Percentiles rank a stretch among this genome's conserved stretches.
phyloP scores from a whole-genome alignment of 441 rosid species.

The Bocquillonia castaneifolia region DNA sequence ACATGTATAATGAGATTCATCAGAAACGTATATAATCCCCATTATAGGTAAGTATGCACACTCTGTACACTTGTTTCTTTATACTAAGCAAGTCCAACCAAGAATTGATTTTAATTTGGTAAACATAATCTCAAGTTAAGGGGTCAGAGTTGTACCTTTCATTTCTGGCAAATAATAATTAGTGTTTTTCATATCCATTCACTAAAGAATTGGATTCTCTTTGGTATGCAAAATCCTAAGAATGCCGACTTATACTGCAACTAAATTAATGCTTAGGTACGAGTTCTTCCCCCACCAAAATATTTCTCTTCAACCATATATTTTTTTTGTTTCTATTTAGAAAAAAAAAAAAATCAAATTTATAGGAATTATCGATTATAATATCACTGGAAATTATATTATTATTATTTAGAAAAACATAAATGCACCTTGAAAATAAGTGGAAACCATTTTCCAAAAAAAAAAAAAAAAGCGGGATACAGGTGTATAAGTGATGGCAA shows the following conservation, averaged over 20 bases:
- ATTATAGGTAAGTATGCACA: neutral
- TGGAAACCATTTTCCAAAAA: too few relatives aligned
- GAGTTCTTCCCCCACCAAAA: neutral
- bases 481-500: neutral
- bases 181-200: neutral
- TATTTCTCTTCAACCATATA: too few relatives aligned
- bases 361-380: too few relatives aligned
- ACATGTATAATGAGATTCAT: too few relatives aligned
- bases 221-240: neutral
- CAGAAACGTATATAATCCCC: too few relatives aligned
- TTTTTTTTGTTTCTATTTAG: too few relatives aligned
- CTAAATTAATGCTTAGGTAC: neutral
- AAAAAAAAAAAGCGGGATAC: too few relatives aligned
- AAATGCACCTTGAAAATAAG: neutral
- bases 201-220: constrained; percentile 9
- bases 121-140: too few relatives aligned
- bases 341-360: too few relatives aligned
- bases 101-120: neutral
- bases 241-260: neutral
- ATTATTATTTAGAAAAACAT: neutral
- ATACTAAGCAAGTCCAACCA: constrained; percentile 3
- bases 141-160: constrained; percentile 4
- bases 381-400: neutral
- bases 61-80: neutral
- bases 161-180: neutral